phyloP scores from a whole-genome alignment of 768 basidiomycete species.

The Macrolepiota dolichaula region DNA sequence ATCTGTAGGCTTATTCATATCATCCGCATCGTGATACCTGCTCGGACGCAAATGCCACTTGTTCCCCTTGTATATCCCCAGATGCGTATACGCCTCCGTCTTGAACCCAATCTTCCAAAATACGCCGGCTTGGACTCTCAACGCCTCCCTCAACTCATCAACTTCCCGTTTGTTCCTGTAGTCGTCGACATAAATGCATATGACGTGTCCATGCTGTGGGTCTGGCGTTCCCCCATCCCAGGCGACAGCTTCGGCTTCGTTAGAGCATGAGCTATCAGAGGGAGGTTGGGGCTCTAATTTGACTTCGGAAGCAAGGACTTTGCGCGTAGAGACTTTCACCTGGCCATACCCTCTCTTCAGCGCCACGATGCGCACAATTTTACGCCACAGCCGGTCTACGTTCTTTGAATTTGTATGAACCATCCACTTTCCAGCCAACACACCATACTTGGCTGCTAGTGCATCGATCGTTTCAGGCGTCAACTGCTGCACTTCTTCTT shows the following conservation, averaged over 20 bases:
- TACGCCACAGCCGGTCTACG: constrained; percentile 33
- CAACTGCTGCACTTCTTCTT: constrained; percentile 14
- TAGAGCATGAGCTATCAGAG: no score
- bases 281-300: not conserved
- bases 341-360: constrained; percentile 22
- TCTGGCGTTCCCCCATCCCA: not conserved
- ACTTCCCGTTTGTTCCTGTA: constrained; percentile 25
- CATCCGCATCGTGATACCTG: constrained; percentile 20
- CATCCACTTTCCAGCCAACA: constrained; percentile 36
- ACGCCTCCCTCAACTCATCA: constrained; percentile 26
- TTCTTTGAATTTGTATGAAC: constrained; percentile 27
- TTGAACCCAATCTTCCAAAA: constrained; percentile 34
- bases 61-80: constrained; percentile 34
- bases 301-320: constrained; percentile 9
- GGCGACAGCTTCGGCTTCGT: not conserved
- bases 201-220: constrained; percentile 29
- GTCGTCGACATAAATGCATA: constrained; percentile 31
- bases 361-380: constrained; percentile 27
- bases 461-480: constrained; percentile 28
- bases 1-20: not conserved
- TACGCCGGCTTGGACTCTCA: constrained; percentile 25
- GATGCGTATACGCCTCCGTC: constrained; percentile 34
- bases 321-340: constrained; percentile 35
- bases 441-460: constrained; percentile 28
- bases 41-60: constrained; percentile 32